These are phyloP conservation scores for Exophiala sideris DNA, from an alignment of 2,329 filamentous ascomycete species.

Conservation along the genomic window DNA sequence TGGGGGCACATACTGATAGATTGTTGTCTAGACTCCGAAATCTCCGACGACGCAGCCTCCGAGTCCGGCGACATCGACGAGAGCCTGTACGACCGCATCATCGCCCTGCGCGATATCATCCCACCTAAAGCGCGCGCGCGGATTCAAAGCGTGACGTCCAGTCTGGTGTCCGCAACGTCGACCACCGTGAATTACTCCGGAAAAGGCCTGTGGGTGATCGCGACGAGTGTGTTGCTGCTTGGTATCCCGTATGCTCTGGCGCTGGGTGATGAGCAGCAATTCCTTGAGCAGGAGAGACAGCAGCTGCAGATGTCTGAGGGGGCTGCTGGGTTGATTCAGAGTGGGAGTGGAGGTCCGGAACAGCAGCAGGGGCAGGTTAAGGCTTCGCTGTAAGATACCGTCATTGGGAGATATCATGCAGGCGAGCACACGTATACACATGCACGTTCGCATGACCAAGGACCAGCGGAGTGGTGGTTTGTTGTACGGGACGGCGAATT, in stretches of 20 bases:
- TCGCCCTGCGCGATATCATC: conserved; percentile 71
- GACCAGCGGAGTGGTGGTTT: no score
- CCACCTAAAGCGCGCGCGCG: conserved; percentile 68
- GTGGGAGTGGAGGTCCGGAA: conserved; percentile 1
- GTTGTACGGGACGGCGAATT: no score
- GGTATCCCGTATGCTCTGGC: conserved; percentile 92
- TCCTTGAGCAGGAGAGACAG: conserved; percentile 96
- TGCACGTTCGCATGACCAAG: no score
- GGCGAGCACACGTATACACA: no score
- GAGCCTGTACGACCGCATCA: conserved; percentile 64
- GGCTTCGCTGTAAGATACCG: conserved; percentile 19
- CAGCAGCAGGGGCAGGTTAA: conserved; percentile 17
- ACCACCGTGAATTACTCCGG: conserved; percentile 63
- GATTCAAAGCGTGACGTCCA: conserved; percentile 57
- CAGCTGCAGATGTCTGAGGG: conserved; percentile 85
- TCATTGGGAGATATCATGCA: not conserved
- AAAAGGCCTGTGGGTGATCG: conserved; percentile 86
- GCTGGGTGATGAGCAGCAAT: conserved; percentile 92
- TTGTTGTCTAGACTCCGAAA: conserved; percentile 65
- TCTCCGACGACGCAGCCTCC: conserved; percentile 71
- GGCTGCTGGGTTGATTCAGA: conserved; percentile 36
- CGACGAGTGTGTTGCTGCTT: conserved; percentile 81
- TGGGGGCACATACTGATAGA: conserved; percentile 10
- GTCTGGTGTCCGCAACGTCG: conserved; percentile 43
- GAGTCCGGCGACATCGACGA: conserved; percentile 58